phyloP scores from a whole-genome alignment of 176 grass and related monocot genomes.

The Carex kokanica region DNA sequence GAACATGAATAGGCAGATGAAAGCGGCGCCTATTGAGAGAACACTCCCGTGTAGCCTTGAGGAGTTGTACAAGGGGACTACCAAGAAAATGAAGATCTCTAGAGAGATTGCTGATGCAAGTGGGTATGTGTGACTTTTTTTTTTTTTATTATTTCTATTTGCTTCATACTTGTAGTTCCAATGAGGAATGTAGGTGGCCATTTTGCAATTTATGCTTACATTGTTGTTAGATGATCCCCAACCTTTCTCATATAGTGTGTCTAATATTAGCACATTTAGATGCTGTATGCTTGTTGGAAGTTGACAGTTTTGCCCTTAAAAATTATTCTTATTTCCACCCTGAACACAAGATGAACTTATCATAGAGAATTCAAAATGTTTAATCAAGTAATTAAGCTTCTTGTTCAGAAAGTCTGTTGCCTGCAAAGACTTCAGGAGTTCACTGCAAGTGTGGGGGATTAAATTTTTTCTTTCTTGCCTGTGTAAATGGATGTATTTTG shows the following conservation, averaged over 20 bases:
- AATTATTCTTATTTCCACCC: not conserved
- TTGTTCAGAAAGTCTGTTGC: not conserved
- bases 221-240: not conserved
- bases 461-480: not conserved
- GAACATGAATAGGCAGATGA: slow-evolving; percentile 40
- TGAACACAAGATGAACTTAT: not conserved
- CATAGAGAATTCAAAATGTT: not conserved
- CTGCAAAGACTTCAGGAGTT: not conserved
- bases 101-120: slow-evolving; percentile 78
- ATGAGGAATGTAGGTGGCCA: not conserved
- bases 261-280: not conserved
- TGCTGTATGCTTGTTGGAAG: not conserved
- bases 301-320: not conserved
- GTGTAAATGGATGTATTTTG: not conserved
- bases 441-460: not conserved
- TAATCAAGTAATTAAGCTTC: not conserved
- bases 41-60: slow-evolving; percentile 71
- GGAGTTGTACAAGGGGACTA: slow-evolving; percentile 88
- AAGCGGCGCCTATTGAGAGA: slow-evolving; percentile 67
- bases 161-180: not conserved
- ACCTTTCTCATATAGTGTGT: not conserved
- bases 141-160: not conserved
- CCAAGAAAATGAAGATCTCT: slow-evolving; percentile 97
- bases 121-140: slow-evolving; percentile 39
- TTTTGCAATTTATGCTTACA: not conserved